These are phyloP conservation scores for Hyphopichia khmerensis DNA, from an alignment of 1,139 yeast genomes.

Conservation along the genomic window DNA sequence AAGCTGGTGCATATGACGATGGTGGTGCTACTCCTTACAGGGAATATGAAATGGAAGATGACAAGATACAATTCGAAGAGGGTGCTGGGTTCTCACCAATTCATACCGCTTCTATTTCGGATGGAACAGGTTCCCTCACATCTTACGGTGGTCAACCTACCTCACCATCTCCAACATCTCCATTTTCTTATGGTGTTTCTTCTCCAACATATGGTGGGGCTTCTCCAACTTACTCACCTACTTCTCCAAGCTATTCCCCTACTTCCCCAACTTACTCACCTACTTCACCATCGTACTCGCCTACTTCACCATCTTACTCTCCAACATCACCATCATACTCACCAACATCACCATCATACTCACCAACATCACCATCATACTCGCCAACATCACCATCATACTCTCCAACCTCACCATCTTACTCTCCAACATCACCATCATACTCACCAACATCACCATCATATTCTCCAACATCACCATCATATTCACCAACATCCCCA, in stretches of 20 bases:
- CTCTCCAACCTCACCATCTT: slow-evolving; percentile 68
- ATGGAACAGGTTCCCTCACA: slow-evolving; percentile 87
- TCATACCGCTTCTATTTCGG: slow-evolving; percentile 81
- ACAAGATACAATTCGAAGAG: slow-evolving; percentile 72
- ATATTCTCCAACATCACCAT: slow-evolving; percentile 53
- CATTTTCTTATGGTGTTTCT: slow-evolving; percentile 60
- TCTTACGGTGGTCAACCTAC: slow-evolving; percentile 79
- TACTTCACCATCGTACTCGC: slow-evolving; percentile 72
- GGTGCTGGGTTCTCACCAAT: slow-evolving; percentile 93
- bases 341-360: slow-evolving; percentile 72
- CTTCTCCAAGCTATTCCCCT: slow-evolving; percentile 51
- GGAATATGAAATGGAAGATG: slow-evolving; percentile 74
- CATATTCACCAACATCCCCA: slow-evolving; percentile 64
- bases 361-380: slow-evolving; percentile 71
- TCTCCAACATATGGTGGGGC: slow-evolving; percentile 59
- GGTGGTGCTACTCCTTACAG: slow-evolving; percentile 97
- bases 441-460: slow-evolving; percentile 75
- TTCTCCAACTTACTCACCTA: slow-evolving; percentile 50
- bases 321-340: slow-evolving; percentile 78
- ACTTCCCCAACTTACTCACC: slow-evolving; percentile 59
- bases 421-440: slow-evolving; percentile 72
- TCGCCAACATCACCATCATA: slow-evolving; percentile 74
- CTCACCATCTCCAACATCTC: slow-evolving; percentile 55
- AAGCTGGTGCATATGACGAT: slow-evolving; percentile 44
- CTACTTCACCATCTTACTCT: slow-evolving; percentile 69